A percentile compares a stretch with the other conserved stretches of the same genome.
phyloP scores from a whole-genome alignment of 225 moss, liverwort and hornwort genomes.

The Bryoerythrophyllum caledonicum region DNA sequence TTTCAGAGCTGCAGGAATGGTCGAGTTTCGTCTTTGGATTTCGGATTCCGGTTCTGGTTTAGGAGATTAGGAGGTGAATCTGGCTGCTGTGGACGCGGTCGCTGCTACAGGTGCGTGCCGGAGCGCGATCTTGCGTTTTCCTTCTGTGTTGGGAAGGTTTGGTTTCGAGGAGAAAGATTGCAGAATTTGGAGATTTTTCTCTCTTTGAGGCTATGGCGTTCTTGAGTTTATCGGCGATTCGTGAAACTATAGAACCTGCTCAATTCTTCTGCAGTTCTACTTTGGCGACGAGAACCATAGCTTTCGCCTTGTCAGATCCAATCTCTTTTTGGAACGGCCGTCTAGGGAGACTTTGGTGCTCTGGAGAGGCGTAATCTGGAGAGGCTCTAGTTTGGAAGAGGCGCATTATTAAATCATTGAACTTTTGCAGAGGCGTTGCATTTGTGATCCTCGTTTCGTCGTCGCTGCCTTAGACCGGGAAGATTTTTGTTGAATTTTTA shows the following conservation, averaged over 20 bases:
- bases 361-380: background rate
- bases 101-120: background rate
- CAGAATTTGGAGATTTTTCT: background rate
- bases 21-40: background rate
- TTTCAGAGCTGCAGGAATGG: background rate
- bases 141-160: background rate
- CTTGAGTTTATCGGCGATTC: background rate
- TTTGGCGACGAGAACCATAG: background rate
- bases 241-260: background rate
- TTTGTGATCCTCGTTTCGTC: background rate
- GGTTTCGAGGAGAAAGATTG: background rate
- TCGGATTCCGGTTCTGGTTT: background rate
- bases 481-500: background rate
- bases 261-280: background rate
- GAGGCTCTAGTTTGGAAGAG: background rate
- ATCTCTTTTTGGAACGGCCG: background rate
- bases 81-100: background rate
- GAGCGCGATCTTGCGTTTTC: background rate
- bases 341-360: background rate
- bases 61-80: slow-evolving; percentile 7
- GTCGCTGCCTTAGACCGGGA: background rate
- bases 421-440: background rate
- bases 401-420: background rate
- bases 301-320: background rate
- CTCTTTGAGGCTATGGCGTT: background rate